A percentile compares a stretch with the other conserved stretches of the same genome.
phyloP scores from a whole-genome alignment of 1,284 basidiomycete species.

The Schizophyllum amplum region DNA sequence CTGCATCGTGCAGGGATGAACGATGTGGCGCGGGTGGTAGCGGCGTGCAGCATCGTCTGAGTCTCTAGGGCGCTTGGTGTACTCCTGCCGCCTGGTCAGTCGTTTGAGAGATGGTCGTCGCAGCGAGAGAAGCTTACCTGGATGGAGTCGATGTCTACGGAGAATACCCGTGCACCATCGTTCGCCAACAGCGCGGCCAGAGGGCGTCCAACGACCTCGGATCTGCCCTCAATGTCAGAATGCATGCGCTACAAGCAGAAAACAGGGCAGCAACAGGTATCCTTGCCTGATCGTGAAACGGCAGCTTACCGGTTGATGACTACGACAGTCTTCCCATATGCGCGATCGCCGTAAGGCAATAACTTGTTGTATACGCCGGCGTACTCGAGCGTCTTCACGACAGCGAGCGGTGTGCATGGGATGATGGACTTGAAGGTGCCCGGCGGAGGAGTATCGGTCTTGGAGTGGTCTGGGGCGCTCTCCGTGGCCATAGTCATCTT shows the following conservation, averaged over 20 bases:
- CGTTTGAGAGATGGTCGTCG: neutral
- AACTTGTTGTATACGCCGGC: conserved; percentile 90
- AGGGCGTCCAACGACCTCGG: conserved; percentile 94
- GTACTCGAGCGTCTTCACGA: conserved; percentile 91
- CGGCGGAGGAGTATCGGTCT: conserved; percentile 58
- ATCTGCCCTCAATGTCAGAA: conserved; percentile 37
- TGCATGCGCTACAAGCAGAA: neutral
- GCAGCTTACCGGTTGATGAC: conserved; percentile 85
- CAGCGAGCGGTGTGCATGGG: conserved; percentile 93
- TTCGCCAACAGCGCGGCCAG: conserved; percentile 91
- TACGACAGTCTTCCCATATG: conserved; percentile 89
- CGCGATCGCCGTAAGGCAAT: conserved; percentile 89
- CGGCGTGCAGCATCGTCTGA: conserved; percentile 32
- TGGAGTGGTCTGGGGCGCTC: conserved; percentile 24
- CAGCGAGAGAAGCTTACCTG: conserved; percentile 41
- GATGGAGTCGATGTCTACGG: conserved; percentile 89
- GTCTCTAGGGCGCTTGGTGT: conserved; percentile 76
- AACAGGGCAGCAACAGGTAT: neutral
- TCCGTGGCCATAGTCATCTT: conserved; percentile 21
- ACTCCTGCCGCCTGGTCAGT: conserved; percentile 43
- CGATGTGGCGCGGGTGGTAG: conserved; percentile 81
- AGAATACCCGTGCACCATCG: conserved; percentile 92
- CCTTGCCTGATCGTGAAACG: too few species aligned
- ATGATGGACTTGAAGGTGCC: conserved; percentile 91
- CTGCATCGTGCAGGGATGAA: conserved; percentile 56